These are phyloP conservation scores for Lachnellula suecica DNA, from an alignment of 2,329 filamentous ascomycete species.

Conservation along the genomic window DNA sequence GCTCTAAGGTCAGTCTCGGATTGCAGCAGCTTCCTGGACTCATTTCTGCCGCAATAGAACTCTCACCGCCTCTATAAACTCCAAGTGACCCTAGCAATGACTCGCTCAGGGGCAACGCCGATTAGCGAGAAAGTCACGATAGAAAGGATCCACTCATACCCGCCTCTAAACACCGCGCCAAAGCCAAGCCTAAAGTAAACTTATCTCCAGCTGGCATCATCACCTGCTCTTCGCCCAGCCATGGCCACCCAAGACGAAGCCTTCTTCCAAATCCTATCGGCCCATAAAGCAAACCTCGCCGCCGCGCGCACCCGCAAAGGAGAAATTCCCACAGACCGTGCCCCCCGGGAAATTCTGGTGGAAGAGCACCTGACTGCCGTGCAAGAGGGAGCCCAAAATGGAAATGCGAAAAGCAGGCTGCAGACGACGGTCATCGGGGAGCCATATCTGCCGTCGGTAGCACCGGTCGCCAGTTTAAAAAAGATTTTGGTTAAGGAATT, in stretches of 20 bases:
- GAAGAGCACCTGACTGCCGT: neutral
- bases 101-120: too few species aligned
- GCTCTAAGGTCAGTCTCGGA: too few species aligned
- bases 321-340: neutral
- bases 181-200: too few species aligned
- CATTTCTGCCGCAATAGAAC: too few species aligned
- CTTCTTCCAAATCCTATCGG: neutral
- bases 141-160: neutral
- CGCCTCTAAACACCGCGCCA: too few species aligned
- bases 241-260: neutral
- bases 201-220: too few species aligned
- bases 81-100: too few species aligned
- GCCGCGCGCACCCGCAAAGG: neutral
- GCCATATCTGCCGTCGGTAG: constrained; percentile 11
- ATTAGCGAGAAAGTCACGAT: too few species aligned
- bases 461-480: constrained; percentile 14
- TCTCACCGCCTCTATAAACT: too few species aligned
- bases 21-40: too few species aligned
- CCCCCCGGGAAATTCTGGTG: neutral
- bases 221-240: neutral
- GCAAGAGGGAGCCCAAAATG: neutral
- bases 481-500: constrained; percentile 35
- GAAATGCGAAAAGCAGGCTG: neutral
- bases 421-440: neutral
- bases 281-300: neutral